These are phyloP conservation scores for Theileria annulata DNA, from an alignment of 169 alveolate species.

Conservation along the genomic window DNA sequence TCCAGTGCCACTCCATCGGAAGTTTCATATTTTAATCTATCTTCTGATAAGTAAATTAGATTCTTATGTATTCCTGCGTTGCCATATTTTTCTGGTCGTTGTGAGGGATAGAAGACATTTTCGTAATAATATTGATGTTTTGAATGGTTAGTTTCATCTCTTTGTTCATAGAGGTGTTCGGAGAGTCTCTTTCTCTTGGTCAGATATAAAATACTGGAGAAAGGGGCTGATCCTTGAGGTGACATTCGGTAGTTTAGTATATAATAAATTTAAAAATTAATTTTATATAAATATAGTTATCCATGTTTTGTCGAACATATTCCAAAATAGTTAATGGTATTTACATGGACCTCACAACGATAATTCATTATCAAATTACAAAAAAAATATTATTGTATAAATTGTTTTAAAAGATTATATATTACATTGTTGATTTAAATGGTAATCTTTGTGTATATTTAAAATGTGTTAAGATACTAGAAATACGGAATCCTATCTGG, in stretches of 20 bases:
- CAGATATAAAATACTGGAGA: conserved; percentile 47
- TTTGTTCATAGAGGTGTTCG: conserved; percentile 14
- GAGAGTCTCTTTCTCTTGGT: conserved; percentile 44
- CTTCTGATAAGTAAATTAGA: conserved; percentile 25
- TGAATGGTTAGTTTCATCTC: conserved; percentile 13
- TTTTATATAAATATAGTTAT: not conserved
- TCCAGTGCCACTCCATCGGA: conserved; percentile 19
- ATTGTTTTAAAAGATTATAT: not conserved
- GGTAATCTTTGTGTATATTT: not conserved
- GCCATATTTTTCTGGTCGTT: not conserved
- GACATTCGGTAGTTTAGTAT: conserved; percentile 16
- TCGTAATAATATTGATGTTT: not conserved
- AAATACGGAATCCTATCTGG: not conserved
- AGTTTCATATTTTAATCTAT: not conserved
- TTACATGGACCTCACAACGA: not conserved
- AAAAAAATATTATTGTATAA: not conserved
- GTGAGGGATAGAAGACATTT: not conserved
- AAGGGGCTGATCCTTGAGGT: conserved; percentile 38
- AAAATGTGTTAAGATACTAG: not conserved
- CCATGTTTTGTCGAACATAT: conserved; percentile 4
- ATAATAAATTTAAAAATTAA: not conserved
- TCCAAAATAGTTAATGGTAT: not conserved
- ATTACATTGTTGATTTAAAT: not conserved
- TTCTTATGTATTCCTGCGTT: conserved; percentile 1
- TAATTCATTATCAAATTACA: not conserved